Percentiles rank a stretch among this genome's conserved stretches.
phyloP scores from a whole-genome alignment of 2,329 filamentous ascomycete species.

The Fusarium palustre region DNA sequence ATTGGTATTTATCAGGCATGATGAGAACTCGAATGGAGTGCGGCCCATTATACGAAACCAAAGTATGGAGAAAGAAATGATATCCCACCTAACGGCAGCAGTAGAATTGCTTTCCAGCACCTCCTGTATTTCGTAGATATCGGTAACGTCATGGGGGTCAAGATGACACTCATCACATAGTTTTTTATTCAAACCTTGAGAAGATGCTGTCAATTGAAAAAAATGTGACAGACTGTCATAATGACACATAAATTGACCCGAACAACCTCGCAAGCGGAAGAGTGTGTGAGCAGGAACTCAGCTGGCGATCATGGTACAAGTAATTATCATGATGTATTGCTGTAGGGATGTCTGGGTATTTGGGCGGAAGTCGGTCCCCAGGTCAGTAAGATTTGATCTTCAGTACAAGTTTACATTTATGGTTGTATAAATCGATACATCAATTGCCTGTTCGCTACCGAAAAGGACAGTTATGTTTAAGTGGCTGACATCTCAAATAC shows the following conservation, averaged over 20 bases:
- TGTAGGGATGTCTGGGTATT: not conserved
- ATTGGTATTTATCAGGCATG: conserved; percentile 1
- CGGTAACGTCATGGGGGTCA: not conserved
- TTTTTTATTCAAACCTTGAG: not conserved
- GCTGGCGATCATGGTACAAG: conserved; percentile 13
- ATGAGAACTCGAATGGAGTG: conserved; percentile 3
- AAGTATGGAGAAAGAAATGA: not conserved
- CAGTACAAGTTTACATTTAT: not conserved
- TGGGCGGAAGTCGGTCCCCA: conserved; percentile 3
- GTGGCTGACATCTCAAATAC: not conserved
- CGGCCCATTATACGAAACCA: not conserved
- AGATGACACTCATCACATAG: not conserved
- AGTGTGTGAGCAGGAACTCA: not conserved
- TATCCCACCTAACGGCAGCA: not conserved
- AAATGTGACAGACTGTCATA: too few species aligned
- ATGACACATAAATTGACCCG: not conserved
- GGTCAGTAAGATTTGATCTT: not conserved
- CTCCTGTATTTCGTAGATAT: not conserved
- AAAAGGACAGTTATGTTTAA: not conserved
- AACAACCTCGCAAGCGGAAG: not conserved
- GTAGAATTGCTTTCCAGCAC: too few species aligned
- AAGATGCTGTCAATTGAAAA: not conserved
- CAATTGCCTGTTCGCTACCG: not conserved
- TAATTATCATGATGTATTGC: conserved; percentile 29
- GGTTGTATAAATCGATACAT: not conserved